Evolutionary conservation across 768 basidiomycete genomes (phyloP).

Genomic region (Naganishia randhawae): DNA sequence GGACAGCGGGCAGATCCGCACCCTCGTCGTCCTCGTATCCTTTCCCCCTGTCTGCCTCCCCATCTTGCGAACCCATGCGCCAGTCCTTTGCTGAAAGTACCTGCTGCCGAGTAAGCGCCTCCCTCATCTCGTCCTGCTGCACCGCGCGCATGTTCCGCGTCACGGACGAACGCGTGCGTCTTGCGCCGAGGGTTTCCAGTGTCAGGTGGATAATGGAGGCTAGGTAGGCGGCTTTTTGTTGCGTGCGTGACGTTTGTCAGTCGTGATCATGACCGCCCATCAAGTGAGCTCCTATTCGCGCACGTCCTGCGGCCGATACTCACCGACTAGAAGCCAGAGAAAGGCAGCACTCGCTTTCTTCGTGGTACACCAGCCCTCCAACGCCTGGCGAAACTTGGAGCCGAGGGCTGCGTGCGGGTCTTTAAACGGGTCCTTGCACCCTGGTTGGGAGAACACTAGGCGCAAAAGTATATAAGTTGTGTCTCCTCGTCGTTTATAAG

Average conservation of each 20-base stretch:
- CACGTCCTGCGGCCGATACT: neutral
- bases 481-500: no score
- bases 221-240: neutral
- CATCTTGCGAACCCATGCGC: no score
- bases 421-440: conserved; percentile 77
- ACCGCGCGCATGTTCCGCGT: neutral
- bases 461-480: no score
- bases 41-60: no score
- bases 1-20: no score
- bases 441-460: conserved; percentile 77
- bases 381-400: conserved; percentile 60
- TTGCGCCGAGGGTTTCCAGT: neutral
- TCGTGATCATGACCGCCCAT: no score
- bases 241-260: no score
- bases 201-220: neutral
- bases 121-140: neutral
- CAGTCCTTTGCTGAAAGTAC: no score
- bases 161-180: neutral
- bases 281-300: no score
- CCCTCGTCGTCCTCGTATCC: no score
- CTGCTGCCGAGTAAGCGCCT: neutral
- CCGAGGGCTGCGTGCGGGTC: conserved; percentile 75
- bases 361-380: conserved; percentile 81
- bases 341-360: conserved; percentile 88
- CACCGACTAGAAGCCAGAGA: conserved; percentile 60